Percentiles rank a stretch among this genome's conserved stretches.
Evolutionary conservation across 768 basidiomycete species (phyloP).

Genomic region (Pholiota conissans): DNA sequence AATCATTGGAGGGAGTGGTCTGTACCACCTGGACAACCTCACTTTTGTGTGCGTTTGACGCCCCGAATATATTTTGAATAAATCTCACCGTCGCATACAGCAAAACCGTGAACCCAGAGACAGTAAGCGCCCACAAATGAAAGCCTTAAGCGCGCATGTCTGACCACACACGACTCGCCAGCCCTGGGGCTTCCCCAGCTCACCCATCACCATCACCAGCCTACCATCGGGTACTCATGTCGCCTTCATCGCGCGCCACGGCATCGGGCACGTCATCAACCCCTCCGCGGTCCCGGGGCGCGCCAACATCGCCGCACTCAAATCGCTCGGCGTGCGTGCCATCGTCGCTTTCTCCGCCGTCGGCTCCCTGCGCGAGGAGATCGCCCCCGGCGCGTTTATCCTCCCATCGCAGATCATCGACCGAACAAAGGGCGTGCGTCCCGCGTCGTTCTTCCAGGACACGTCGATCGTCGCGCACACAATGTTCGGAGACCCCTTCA

Average conservation of each 20-base stretch:
- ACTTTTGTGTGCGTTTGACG: constrained; percentile 67
- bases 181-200: constrained; percentile 94
- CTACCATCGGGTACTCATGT: constrained; percentile 78
- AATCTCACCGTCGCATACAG: constrained; percentile 33
- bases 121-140: constrained; percentile 46
- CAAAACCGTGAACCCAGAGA: constrained; percentile 75
- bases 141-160: background rate
- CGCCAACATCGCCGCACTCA: constrained; percentile 95
- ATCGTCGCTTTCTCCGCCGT: constrained; percentile 96
- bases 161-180: constrained; percentile 24
- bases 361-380: constrained; percentile 91
- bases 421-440: constrained; percentile 92
- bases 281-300: constrained; percentile 83
- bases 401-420: constrained; percentile 95
- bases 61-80: background rate
- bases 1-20: constrained; percentile 88
- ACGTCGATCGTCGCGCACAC: constrained; percentile 86
- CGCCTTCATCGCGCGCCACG: constrained; percentile 93
- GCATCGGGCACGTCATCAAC: constrained; percentile 71
- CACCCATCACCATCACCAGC: constrained; percentile 89
- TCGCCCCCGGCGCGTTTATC: constrained; percentile 84
- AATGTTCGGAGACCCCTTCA: constrained; percentile 93
- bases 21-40: constrained; percentile 92
- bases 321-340: constrained; percentile 85
- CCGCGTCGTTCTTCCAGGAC: constrained; percentile 84